These are phyloP conservation scores for Backusella tarrabulga DNA, from an alignment of 192 early-diverging fungal species.

Conservation along the genomic window DNA sequence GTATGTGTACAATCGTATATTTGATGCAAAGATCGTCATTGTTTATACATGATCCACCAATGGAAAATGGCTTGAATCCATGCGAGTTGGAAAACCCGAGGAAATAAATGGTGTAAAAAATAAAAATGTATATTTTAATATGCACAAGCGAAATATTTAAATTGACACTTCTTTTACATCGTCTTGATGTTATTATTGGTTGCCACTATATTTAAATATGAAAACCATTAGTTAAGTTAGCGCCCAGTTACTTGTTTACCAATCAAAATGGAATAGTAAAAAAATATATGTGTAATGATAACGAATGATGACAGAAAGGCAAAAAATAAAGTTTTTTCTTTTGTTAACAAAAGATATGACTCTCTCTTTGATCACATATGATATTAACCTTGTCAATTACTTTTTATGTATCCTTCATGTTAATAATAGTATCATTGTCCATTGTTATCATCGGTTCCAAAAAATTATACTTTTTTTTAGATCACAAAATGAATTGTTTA, in stretches of 20 bases:
- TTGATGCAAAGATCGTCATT: slow-evolving; percentile 3
- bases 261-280: not conserved
- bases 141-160: not conserved
- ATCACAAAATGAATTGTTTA: not conserved
- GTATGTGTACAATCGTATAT: not conserved
- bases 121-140: not conserved
- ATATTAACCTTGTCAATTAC: not conserved
- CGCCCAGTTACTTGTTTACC: not conserved
- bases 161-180: not conserved
- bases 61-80: not conserved
- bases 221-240: not conserved
- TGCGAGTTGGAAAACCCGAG: not conserved
- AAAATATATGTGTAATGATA: not conserved
- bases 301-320: not conserved
- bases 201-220: slow-evolving; percentile 1
- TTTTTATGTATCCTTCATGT: not conserved
- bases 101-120: not conserved
- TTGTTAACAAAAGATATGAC: not conserved
- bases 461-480: not conserved
- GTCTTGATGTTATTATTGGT: not conserved
- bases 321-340: not conserved
- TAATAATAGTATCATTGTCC: not conserved
- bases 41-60: not conserved
- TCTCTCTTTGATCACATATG: not conserved
- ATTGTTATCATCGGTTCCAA: not conserved